Evolutionary conservation across 441 rosid genomes (phyloP).

Genomic region (Capsella rubella): DNA sequence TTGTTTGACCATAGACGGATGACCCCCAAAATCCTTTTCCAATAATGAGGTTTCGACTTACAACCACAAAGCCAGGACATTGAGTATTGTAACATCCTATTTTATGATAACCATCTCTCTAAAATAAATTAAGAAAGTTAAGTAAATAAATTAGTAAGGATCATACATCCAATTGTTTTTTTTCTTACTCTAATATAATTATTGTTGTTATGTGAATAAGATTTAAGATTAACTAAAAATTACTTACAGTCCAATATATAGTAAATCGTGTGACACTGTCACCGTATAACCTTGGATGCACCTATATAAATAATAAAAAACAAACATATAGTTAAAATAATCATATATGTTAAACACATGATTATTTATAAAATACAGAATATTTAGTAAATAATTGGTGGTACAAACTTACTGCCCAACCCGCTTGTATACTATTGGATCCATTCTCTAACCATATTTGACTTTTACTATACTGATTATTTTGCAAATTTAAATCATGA

Average conservation of each 20-base stretch:
- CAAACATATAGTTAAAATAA: not conserved
- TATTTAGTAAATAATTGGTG: not conserved
- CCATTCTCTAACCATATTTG: slow-evolving; percentile 42
- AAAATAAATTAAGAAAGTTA: not conserved
- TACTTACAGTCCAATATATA: slow-evolving; percentile 39
- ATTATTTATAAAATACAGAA: not conserved
- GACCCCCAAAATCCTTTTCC: slow-evolving; percentile 18
- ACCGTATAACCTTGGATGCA: slow-evolving; percentile 37
- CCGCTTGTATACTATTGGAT: slow-evolving; percentile 37
- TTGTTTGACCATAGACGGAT: slow-evolving; percentile 19
- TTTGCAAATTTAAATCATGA: slow-evolving; percentile 16
- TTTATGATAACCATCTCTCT: slow-evolving; percentile 19
- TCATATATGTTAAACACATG: not conserved
- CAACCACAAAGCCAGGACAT: slow-evolving; percentile 40
- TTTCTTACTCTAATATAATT: not conserved
- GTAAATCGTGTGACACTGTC: slow-evolving; percentile 34
- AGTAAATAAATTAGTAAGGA: not conserved
- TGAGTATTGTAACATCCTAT: slow-evolving; percentile 37
- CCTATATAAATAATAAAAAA: not conserved
- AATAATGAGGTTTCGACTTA: slow-evolving; percentile 16
- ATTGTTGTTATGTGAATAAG: not conserved
- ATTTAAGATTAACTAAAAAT: not conserved
- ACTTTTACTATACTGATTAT: slow-evolving; percentile 30
- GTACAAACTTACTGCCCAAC: slow-evolving; percentile 33
- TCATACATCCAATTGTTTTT: not conserved